Base-by-base conservation (phyloP, 2,329 filamentous ascomycete genomes). In the Diaporthe vexans region DNA sequence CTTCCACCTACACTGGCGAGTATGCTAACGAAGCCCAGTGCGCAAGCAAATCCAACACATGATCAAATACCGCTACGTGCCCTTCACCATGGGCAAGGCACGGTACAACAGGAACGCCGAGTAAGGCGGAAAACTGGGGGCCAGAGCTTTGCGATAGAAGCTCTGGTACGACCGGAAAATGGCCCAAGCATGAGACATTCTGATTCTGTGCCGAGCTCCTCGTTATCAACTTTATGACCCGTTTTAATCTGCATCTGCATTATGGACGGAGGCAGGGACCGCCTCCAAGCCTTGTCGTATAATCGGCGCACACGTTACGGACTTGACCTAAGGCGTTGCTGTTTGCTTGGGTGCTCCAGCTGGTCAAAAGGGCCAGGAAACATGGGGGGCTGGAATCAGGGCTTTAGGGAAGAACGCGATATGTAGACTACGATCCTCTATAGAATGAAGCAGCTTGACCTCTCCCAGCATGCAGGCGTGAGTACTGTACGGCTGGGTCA, bases 31-130 rank as follows among this genome's bases (percentile, higher is more conserved):
- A 17, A 57, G 57, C n/a, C 29, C 79, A 97, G 95, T 99, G 97
- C 92, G 97, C 85, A 94, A 97, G 88, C 97, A 99, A 87, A 99
- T 99, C 80, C 97, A 99, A 87, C 97, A 98, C 87, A 99, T 99
- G 97, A 96, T 99, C 90, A 99, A 98, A 88, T 99, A 98, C 88
- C 94, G 96, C 86, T 99, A 98, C 83, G 95, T 98, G 40, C 95
- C 95, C 54, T 98, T 98, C 87, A 93, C 94, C 54, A 91, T 97
- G 78, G 95, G 95, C 84, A 98, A 98, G 91, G 89, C 94, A 77
- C 92, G 91, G 82, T 97, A 97, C 84, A 87, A 84, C 82, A 93
- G 92, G 86, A 89, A 87, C 85, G 91, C 86, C 85, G 85, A 85
- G 58, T 85, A 81, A 52, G 79, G 68, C 24, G 24, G 33, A 10